Conservation (phyloP, 2,329 filamentous ascomycete species). For the Fusarium bactridioides region DNA sequence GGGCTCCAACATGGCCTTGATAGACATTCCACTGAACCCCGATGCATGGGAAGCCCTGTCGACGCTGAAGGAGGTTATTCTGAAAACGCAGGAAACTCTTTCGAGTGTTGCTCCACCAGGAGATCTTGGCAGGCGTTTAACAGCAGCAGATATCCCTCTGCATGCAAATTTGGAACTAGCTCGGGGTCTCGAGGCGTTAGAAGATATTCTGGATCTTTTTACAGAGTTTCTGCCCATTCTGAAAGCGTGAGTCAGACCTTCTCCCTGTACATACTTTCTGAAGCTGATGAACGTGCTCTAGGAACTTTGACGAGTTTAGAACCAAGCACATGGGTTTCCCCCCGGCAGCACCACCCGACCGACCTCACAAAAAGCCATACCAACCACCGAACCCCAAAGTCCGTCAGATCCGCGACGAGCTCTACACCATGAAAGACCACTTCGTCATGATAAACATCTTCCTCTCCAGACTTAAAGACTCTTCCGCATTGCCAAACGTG, state of each 20-base stretch:
- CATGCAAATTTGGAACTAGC: constrained; percentile 7
- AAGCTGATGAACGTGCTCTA: neutral
- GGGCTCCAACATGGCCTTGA: constrained; percentile 1
- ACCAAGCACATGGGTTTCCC: constrained; percentile 28
- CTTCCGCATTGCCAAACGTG: neutral
- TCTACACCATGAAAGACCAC: constrained; percentile 34
- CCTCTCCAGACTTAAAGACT: neutral
- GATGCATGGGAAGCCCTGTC: constrained; percentile 21
- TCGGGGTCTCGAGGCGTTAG: neutral
- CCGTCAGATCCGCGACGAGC: constrained; percentile 20
- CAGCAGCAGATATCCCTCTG: constrained; percentile 12
- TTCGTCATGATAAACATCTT: constrained; percentile 4
- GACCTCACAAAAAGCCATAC: neutral
- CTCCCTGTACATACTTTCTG: too few relatives aligned
- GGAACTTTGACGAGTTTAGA: constrained; percentile 34
- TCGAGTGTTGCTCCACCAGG: neutral
- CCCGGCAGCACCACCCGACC: neutral
- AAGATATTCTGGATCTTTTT: neutral
- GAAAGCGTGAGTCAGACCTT: constrained; percentile 32
- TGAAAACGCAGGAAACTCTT: neutral
- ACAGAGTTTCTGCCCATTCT: constrained; percentile 33
- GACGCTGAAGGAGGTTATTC: neutral
- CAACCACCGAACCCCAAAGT: constrained; percentile 21
- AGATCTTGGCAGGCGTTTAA: neutral
- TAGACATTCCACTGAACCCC: constrained; percentile 24